Base-by-base conservation (phyloP, 305 asterid genomes). In the Solanum hybrid region DNA sequence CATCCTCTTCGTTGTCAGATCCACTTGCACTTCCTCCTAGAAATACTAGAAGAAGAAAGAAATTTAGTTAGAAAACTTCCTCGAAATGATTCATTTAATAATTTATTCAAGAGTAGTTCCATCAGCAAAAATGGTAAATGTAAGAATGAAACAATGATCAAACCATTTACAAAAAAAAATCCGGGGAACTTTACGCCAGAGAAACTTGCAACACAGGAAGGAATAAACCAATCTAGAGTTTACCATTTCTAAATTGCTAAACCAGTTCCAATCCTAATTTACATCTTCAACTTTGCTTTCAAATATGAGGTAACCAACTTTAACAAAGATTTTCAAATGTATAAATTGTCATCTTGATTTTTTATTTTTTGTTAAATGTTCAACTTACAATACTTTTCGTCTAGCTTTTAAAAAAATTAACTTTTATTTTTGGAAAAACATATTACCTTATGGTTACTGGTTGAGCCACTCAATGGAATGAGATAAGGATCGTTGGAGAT, bases 1-100 rank as follows among this genome's bases (percentile, higher is more conserved):
- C 93, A 79, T 91, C 93, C 89, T 91, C 93, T 82, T 79, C 89
- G 17, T 90, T 92, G 76, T 91, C 93, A 35, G 91, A 89, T 87
- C 89, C 92, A 87, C 91, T 90, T 71, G 80, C 66, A 88, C 92
- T 91, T 88, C 90, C 90, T 79, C 88, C 93, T 90, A 88, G 40
- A 78, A 40, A 22, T 17, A 60, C 24, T 87, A 71, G 36, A 76
- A 87, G 75, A 87, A 40, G 75, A 87, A 42, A 42, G 42, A 32
- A 75, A 42, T n/a, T 51, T 29, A 79, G 75, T 76, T 11, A 76
- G 75, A 16, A 40, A 76, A 87, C 64, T 38, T 37, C n/a, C 38
- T 51, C 46, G 51, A 86, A 88, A 88, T 75, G 86, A 20, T 78
- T 31, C 71, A 71, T 87, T 32, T 51, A 71, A 38, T 32, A 69